Evolutionary conservation across 2,329 filamentous ascomycete genomes (phyloP).

Genomic region (Akanthomyces uredinophilus): DNA sequence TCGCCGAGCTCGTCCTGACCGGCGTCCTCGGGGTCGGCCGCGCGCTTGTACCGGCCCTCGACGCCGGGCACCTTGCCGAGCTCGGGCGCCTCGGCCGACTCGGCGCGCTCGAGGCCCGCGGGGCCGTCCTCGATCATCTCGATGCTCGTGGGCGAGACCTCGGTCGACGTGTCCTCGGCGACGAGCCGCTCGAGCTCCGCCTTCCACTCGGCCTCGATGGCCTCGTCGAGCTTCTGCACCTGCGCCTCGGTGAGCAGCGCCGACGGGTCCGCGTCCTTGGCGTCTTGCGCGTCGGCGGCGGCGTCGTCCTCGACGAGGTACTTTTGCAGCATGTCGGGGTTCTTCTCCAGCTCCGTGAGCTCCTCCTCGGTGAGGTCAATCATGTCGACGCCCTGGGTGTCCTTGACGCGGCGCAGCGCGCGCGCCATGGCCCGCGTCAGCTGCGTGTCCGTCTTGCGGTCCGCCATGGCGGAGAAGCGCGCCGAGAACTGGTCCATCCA

Average conservation of each 20-base stretch:
- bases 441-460: slow-evolving; percentile 39
- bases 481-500: slow-evolving; percentile 50
- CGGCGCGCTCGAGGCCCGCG: slow-evolving; percentile 27
- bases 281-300: slow-evolving; percentile 13
- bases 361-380: slow-evolving; percentile 48
- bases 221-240: slow-evolving; percentile 33
- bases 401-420: slow-evolving; percentile 38
- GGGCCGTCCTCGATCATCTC: slow-evolving; percentile 34
- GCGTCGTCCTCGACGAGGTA: slow-evolving; percentile 31
- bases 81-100: slow-evolving; percentile 43
- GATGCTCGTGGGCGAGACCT: slow-evolving; percentile 29
- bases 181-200: slow-evolving; percentile 33
- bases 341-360: slow-evolving; percentile 35
- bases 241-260: slow-evolving; percentile 31
- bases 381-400: slow-evolving; percentile 36
- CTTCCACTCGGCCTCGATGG: slow-evolving; percentile 32
- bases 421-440: slow-evolving; percentile 37
- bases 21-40: slow-evolving; percentile 45
- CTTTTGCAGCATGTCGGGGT: slow-evolving; percentile 35
- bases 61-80: slow-evolving; percentile 52
- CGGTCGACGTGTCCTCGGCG: slow-evolving; percentile 25
- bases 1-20: slow-evolving; percentile 46
- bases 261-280: slow-evolving; percentile 20
- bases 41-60: slow-evolving; percentile 43
- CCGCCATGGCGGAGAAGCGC: slow-evolving; percentile 39